These are phyloP conservation scores for Suhomyces guaymorum DNA, from an alignment of 1,139 yeast species.

Conservation along the genomic window DNA sequence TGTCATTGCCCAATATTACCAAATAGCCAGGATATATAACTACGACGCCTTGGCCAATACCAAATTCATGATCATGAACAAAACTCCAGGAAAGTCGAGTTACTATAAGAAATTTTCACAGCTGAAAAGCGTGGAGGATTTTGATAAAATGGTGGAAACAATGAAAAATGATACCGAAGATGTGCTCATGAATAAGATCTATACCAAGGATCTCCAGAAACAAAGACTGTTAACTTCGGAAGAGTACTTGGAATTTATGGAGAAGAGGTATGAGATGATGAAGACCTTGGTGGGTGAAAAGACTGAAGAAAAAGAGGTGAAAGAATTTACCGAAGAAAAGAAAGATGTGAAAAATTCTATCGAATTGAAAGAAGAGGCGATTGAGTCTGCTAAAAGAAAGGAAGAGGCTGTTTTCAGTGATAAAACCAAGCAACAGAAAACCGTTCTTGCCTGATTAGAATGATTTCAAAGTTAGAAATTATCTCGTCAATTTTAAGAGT, in stretches of 20 bases:
- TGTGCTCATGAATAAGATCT: conserved; percentile 34
- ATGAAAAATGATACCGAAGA: conserved; percentile 30
- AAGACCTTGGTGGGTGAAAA: conserved; percentile 9
- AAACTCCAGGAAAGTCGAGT: conserved; percentile 75
- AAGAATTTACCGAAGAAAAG: conserved; percentile 2
- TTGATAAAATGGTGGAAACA: conserved; percentile 27
- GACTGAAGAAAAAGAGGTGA: conserved; percentile 1
- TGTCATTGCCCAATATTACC: conserved; percentile 56
- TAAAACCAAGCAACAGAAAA: conserved; percentile 7
- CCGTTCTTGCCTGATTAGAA: conserved; percentile 2
- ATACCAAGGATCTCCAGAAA: conserved; percentile 37
- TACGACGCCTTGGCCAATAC: conserved; percentile 55
- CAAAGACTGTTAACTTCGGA: conserved; percentile 24
- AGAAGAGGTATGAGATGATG: conserved; percentile 14
- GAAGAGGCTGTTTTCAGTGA: conserved; percentile 8
- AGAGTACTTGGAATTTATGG: conserved; percentile 21
- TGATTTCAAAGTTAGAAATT: too few relatives aligned
- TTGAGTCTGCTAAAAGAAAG: conserved; percentile 4
- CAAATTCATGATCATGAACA: conserved; percentile 75
- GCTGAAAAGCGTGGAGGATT: conserved; percentile 56
- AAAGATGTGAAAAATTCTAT: too few relatives aligned
- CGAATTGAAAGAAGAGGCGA: neutral
- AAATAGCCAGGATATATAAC: conserved; percentile 43
- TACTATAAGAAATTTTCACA: conserved; percentile 59
- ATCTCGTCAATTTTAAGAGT: too few relatives aligned